Evolutionary conservation across 768 basidiomycete genomes (phyloP).

Genomic region (Boletus tylopilopsis): DNA sequence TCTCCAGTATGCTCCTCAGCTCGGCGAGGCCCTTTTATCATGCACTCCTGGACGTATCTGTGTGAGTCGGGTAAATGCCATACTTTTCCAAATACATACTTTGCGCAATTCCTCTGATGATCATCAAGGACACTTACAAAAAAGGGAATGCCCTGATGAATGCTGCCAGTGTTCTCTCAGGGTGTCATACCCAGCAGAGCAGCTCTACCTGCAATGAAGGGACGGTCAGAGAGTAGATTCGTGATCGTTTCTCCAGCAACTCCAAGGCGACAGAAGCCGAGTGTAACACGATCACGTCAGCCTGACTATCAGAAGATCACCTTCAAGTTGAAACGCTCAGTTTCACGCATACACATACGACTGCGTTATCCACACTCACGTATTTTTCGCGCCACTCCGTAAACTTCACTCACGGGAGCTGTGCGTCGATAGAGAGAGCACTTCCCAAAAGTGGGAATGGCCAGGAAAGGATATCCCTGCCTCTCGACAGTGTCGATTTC

Average conservation of each 20-base stretch:
- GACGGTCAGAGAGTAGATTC: neutral
- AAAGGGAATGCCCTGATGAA: no score
- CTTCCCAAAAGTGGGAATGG: neutral
- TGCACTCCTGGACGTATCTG: neutral
- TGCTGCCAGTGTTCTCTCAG: neutral
- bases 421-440: neutral
- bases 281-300: neutral
- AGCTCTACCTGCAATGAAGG: neutral
- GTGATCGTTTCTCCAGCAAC: neutral
- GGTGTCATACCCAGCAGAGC: neutral
- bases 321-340: neutral
- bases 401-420: neutral
- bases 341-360: no score
- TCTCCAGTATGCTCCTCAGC: no score
- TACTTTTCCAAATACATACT: no score
- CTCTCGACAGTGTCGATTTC: constrained; percentile 30
- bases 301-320: neutral
- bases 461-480: constrained; percentile 41
- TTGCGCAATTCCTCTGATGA: no score
- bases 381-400: neutral
- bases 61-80: neutral
- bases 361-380: neutral
- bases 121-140: no score
- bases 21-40: neutral
- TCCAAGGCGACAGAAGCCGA: neutral